Base-by-base conservation (phyloP, 306 rosid species). In the Sesbania bispinosa region DNA sequence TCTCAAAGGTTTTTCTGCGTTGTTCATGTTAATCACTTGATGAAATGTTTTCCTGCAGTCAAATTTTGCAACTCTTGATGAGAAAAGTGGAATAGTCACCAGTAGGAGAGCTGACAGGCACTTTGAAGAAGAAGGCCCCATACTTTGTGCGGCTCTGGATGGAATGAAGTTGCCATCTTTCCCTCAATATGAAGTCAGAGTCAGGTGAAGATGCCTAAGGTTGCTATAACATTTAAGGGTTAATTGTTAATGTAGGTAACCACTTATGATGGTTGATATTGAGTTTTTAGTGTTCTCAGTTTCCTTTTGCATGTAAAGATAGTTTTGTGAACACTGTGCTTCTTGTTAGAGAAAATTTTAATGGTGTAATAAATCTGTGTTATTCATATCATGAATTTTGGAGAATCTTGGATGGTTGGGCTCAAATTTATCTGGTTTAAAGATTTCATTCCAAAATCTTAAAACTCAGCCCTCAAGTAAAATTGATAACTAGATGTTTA, bases 61-160 rank as follows among this genome's bases (percentile, higher is more conserved):
- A 54, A 94, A 94, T 80, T 94, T 91, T 81, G 99, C 97, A 30
- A 94, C 96, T 7, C 74, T 94, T 76, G 96, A 91, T 51, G 96
- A 94, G 89, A 77, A 87, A 85, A 82, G 90, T 14, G 93, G 97
- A 83, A 24, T 86, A 66, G 90, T 94, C 55, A 82, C 87, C 50
- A 85, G 95, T 58, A 83, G 99, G 79, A 91, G 99, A 76, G 99
- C 97, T 23, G 96, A 94, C 80, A 86, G 99, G 57, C 99, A 94
- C 79, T 94, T 94, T 71, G 97, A 94, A 80, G 93, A 89, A 85
- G 96, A 94, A 84, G 97, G 99, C 6, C 96, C 99, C 52, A 79
- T 91, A 74, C 82, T 94, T 36, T 91, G 99, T 78, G 92, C 95
- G 21, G 89, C 93, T 48, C 86, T 94, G 3, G 93, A 91, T 79